phyloP scores from a whole-genome alignment of 441 rosid genomes.

The Erysimum cheiri region DNA sequence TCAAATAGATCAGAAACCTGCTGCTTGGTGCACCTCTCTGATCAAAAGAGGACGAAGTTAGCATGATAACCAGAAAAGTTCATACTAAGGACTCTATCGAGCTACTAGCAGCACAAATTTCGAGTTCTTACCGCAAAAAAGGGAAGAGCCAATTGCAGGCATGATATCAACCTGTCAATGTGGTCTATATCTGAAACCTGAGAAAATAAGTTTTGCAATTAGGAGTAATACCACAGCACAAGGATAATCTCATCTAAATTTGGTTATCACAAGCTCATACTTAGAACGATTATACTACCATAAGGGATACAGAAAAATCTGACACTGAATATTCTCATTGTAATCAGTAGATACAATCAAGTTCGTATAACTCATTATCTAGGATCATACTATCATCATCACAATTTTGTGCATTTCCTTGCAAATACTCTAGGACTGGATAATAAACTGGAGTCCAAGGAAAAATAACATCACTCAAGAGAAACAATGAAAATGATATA shows the following conservation, averaged over 20 bases:
- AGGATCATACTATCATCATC: conserved; percentile 9
- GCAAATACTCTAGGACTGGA: not conserved
- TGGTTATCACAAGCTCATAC: conserved; percentile 2
- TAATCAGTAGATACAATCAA: conserved; percentile 8
- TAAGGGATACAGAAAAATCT: not conserved
- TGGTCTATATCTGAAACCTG: conserved; percentile 95
- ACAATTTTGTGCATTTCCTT: not conserved
- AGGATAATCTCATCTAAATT: conserved; percentile 11
- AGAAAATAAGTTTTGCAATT: conserved; percentile 36
- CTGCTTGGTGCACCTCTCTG: conserved; percentile 94
- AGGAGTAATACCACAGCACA: conserved; percentile 24
- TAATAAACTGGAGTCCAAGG: not conserved
- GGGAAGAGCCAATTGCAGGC: conserved; percentile 91
- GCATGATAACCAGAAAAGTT: conserved; percentile 16
- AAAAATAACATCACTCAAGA: conserved; percentile 11
- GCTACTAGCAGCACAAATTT: conserved; percentile 8
- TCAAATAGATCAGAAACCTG: conserved; percentile 85
- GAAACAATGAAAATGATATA: conserved; percentile 6
- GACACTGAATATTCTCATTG: not conserved
- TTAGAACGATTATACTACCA: conserved; percentile 12
- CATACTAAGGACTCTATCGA: conserved; percentile 3
- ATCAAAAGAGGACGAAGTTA: conserved; percentile 31
- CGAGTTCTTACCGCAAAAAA: conserved; percentile 74
- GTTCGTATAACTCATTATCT: conserved; percentile 1
- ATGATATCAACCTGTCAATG: conserved; percentile 91